Evolutionary conservation across 441 rosid genomes (phyloP), one percentile per base, ranked within the genome.

Genomic region (Codiaeum variegatum): DNA sequence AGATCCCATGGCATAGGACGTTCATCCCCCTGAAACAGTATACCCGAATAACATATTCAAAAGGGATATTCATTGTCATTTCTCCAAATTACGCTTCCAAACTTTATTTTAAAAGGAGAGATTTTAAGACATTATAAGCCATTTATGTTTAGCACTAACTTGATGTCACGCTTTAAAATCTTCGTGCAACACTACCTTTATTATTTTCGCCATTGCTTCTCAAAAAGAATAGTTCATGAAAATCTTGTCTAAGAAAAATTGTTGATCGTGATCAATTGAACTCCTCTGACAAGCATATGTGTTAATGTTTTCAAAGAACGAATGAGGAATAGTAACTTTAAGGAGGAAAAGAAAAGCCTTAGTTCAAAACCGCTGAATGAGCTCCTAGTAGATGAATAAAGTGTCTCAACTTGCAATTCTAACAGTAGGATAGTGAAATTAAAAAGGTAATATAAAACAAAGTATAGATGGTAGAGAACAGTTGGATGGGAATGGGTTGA

Each of bases 21-120:
- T 76, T 82, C 87, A 67, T 77, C 86, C 97, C 76, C 87, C 99
- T 94, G 83, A 83, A 82, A 47, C 21, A 75, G 76, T 28, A 73
- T 23, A 59, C 55, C 62, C 62, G 75, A 66, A 60, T 13, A 40
- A 11, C 59, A 40, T 23, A 26, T 54, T 21, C 23, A 68, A 56
- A 21, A 32, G 60, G 18, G 13, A 24, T 26, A 62, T 34, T 19
- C 63, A 59, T 26, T 26, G 40, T 51, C 34, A 28, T 34, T 34
- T 15, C 58, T 58, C 66, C 56, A 71, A 60, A 44, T 23, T 69
- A 56, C 26, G 36, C 28, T 12, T 28, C 26, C 34, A 55, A 26
- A 68, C 40, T 51, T 54, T 65, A 38, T 7, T 67, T 28, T 6
- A 12, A 23, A 38, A 69, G 26, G 24, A 49, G 19, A 67, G 38